Evolutionary conservation across 2,329 filamentous ascomycete species (phyloP), one percentile per base, ranked within the genome.

Genomic region (Cytospora piceicola): DNA sequence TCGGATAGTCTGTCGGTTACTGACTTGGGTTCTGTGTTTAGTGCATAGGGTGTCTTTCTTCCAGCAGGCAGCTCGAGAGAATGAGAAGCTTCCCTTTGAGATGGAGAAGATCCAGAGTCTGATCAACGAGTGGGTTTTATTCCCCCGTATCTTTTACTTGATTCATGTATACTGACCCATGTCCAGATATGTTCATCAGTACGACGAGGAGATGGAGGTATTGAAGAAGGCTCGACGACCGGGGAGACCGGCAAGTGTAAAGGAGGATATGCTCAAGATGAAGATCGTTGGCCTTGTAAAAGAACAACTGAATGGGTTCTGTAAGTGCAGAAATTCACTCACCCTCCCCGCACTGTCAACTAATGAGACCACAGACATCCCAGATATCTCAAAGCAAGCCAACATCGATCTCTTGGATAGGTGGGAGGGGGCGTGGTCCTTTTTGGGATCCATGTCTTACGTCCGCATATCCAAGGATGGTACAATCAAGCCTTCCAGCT

Each of bases 361-460:
- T 70, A 68, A 71, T 62, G 20, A 22, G 76, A 34, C 46, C 49
- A 20, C 63, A 89, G 87, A 87, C 67, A 77, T 96, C 51, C 94
- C 94, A 0, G 91, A 97, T 74, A 80, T 97, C 62, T 85, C 87
- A 63, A 84, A 88, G 52, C 81, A 83, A 51, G 84, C 88, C 57
- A 93, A 89, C 70, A 78, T 91, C 60, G 78, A 83, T 65, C 83
- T 85, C 70, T 77, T 98, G 51, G 84, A 87, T 69, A 82, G 83
- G 27, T 98, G 93, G 92, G 90, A 93, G 69, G 91, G 91, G 4
- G 86, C 91, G 30, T 98, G 94, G 94, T 84, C 91, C 11, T 90
- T 90, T 72, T 83, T 97, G 68, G 87, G 88, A 39, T 89, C 85
- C 11, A 76, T 97, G 70, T 87, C 88, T 67, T 98, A 94, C 83